Percentiles rank a stretch among this genome's conserved stretches.
These are phyloP conservation scores for Pseudognaphalium luteoalbum DNA, from an alignment of 129 eudicot genomes.

Conservation along the genomic window DNA sequence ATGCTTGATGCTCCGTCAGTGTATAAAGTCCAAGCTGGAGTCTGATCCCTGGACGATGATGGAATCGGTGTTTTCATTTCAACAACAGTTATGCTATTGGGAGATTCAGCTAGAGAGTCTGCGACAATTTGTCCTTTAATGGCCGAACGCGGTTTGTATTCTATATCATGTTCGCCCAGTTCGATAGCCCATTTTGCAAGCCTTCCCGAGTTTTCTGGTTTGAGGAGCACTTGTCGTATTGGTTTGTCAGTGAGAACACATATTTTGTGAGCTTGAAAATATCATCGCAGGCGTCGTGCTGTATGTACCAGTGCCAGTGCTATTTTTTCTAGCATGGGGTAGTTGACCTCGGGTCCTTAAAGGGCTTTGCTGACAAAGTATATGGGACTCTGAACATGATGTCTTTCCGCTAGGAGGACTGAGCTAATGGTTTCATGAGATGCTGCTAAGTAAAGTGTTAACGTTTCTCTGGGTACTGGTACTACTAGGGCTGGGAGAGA, in stretches of 20 bases:
- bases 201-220: neutral
- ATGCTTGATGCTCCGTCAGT: neutral
- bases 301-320: neutral
- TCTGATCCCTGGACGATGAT: neutral
- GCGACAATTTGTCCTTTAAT: neutral
- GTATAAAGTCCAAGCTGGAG: neutral
- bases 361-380: neutral
- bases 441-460: too few relatives aligned
- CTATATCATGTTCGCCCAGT: neutral
- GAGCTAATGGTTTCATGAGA: too few relatives aligned
- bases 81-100: neutral
- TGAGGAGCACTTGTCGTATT: neutral
- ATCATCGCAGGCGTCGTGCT: neutral
- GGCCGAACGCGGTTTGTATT: neutral
- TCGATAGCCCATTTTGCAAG: neutral
- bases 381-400: neutral
- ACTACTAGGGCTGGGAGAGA: neutral
- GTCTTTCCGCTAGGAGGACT: neutral
- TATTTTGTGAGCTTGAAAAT: neutral
- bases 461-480: neutral
- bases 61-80: neutral
- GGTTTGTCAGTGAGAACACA: neutral
- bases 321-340: neutral
- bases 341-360: too few relatives aligned
- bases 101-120: neutral